These are phyloP conservation scores for Termitomyces sp. DNA, from an alignment of 768 basidiomycete genomes.

Conservation along the genomic window DNA sequence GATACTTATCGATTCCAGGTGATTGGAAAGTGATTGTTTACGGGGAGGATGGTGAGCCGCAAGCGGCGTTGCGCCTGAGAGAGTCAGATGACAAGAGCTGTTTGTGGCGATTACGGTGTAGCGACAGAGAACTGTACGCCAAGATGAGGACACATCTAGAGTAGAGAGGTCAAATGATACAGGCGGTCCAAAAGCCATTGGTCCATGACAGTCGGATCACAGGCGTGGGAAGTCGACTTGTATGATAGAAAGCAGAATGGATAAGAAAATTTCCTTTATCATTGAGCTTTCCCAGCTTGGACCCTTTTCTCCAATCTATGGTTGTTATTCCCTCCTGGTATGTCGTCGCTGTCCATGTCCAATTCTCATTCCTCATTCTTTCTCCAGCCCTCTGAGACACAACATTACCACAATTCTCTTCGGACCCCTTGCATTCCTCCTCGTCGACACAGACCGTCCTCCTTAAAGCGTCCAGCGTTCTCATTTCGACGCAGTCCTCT, in stretches of 20 bases:
- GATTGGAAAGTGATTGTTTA: slow-evolving; percentile 56
- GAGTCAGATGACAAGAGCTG: slow-evolving; percentile 69
- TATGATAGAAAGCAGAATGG: neutral
- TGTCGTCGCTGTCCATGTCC: slow-evolving; percentile 12
- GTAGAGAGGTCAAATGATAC: slow-evolving; percentile 2
- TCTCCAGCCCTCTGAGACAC: slow-evolving; percentile 38
- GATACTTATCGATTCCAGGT: slow-evolving; percentile 39
- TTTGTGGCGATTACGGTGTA: slow-evolving; percentile 66
- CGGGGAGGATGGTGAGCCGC: slow-evolving; percentile 5
- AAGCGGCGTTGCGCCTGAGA: slow-evolving; percentile 50
- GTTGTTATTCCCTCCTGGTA: slow-evolving; percentile 39
- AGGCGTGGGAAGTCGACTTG: neutral
- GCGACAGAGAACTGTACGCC: slow-evolving; percentile 37
- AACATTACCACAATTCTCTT: slow-evolving; percentile 56
- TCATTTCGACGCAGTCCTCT: slow-evolving; percentile 14
- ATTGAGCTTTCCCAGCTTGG: slow-evolving; percentile 8
- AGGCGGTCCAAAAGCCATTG: neutral
- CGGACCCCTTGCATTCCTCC: slow-evolving; percentile 54
- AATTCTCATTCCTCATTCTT: slow-evolving; percentile 7
- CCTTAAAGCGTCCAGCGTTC: slow-evolving; percentile 50
- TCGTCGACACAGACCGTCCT: slow-evolving; percentile 72
- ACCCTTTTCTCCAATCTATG: slow-evolving; percentile 45
- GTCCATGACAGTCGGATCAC: slow-evolving; percentile 5
- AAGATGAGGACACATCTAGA: slow-evolving; percentile 41
- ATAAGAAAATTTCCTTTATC: slow-evolving; percentile 13